phyloP scores from a whole-genome alignment of 2,329 filamentous ascomycete genomes.

The Zymoseptoria pseudotritici region DNA sequence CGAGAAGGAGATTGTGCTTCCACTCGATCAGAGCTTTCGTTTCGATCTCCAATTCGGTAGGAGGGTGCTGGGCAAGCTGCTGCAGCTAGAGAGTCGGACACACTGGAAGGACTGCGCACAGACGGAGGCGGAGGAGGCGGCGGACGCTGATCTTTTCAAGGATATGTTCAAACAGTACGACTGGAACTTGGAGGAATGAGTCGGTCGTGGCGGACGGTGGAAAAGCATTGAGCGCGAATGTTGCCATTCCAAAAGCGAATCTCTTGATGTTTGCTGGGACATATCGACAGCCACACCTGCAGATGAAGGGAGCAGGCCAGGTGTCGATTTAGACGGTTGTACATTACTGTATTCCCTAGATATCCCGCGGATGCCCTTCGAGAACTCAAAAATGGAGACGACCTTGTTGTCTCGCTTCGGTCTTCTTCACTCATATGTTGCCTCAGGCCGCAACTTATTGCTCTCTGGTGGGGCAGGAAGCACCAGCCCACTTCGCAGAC shows the following conservation, averaged over 20 bases:
- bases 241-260: not conserved
- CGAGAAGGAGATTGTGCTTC: conserved; percentile 60
- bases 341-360: not conserved
- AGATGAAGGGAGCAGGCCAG: not conserved
- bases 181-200: conserved; percentile 33
- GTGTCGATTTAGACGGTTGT: not conserved
- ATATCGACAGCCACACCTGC: not conserved
- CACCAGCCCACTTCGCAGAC: not conserved
- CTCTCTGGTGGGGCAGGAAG: not conserved
- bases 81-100: conserved; percentile 69
- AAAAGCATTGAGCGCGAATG: not conserved
- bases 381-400: too few relatives aligned
- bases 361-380: not conserved
- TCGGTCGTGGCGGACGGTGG: not conserved
- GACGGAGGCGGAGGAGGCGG: conserved; percentile 66
- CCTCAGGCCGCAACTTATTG: not conserved
- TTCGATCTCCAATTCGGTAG: conserved; percentile 91
- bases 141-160: conserved; percentile 73
- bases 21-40: conserved; percentile 66
- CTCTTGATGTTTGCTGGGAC: not conserved
- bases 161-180: conserved; percentile 78
- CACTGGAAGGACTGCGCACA: conserved; percentile 83
- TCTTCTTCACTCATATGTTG: not conserved
- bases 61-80: conserved; percentile 77
- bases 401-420: too few relatives aligned